Conservation (phyloP, 257 asterid species). For the Ophiorrhiza pumila region DNA sequence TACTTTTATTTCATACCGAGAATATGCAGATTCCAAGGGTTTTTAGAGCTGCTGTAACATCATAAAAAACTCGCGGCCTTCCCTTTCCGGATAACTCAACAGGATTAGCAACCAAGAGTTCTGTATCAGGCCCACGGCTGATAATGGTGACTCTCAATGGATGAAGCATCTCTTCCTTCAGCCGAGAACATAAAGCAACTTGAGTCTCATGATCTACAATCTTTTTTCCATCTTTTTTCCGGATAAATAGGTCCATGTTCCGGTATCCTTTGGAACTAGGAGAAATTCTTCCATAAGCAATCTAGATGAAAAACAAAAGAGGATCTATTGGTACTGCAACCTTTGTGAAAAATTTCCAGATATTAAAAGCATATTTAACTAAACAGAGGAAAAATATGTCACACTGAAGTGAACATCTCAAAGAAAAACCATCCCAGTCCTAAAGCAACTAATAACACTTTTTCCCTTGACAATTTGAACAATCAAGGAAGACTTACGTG, state of each 20-base stretch:
- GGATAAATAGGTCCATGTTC: slow-evolving; percentile 42
- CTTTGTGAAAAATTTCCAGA: slow-evolving; percentile 1
- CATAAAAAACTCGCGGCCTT: slow-evolving; percentile 48
- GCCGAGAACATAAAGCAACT: slow-evolving; percentile 36
- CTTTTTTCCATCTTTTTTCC: slow-evolving; percentile 40
- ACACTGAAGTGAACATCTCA: neutral
- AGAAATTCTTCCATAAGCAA: slow-evolving; percentile 44
- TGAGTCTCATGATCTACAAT: slow-evolving; percentile 36
- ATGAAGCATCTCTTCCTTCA: slow-evolving; percentile 48
- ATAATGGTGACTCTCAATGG: slow-evolving; percentile 45
- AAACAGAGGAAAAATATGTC: neutral
- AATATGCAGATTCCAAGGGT: slow-evolving; percentile 41
- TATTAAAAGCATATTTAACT: neutral
- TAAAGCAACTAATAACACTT: neutral
- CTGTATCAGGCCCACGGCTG: slow-evolving; percentile 59
- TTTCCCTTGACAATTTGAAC: neutral
- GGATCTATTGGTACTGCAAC: slow-evolving; percentile 6
- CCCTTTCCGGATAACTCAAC: slow-evolving; percentile 54
- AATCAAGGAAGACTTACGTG: neutral
- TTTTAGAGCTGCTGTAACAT: slow-evolving; percentile 43
- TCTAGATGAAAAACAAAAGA: slow-evolving; percentile 25
- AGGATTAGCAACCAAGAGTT: slow-evolving; percentile 52
- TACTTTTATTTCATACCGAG: slow-evolving; percentile 29
- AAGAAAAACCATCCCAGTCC: neutral
- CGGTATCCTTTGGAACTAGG: slow-evolving; percentile 34